Evolutionary conservation across 495 filamentous ascomycete genomes (phyloP), one percentile per base, ranked within the genome.

Genomic region (Annulohypoxylon maeteangense): DNA sequence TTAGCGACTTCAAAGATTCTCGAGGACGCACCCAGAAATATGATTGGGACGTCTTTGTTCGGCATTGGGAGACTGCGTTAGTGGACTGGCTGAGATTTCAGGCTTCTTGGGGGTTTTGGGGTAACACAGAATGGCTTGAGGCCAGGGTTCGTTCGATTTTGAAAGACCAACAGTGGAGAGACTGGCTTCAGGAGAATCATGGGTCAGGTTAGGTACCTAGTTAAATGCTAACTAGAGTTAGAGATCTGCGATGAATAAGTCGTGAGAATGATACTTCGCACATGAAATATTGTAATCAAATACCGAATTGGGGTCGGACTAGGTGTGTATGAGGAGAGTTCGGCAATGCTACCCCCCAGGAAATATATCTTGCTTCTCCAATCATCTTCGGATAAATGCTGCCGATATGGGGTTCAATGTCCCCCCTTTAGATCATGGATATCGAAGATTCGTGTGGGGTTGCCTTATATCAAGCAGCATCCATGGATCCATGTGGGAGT

Each of bases 61-160:
- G 74, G 38, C 81, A 85, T 64, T 83, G 79, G 78, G 82, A 85
- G 63, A 80, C 76, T 29, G 83, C 82, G 3, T 60, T 84, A 16
- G 82, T 85, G 1, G 82, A 85, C 62, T 84, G 83, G 83, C 67
- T 82, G 42, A 55, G 83, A 40, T 86, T 85, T 50, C 78, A 84
- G 63, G 80, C 81, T 0, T 82, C 81, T 1, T 85, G 82, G 83
- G 82, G 83, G 1, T 80, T 79, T 62, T 85, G 83, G 83, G 83
- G 83, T 4, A 82, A 83, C 54, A 78, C 78, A 1, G 70, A 75
- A 27, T 84, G 81, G 82, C 77, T 83, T 29, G 79, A 78, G 47
- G 80, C 78, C 10, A 69, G 75, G 58, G 74, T 73, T 27, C 65
- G 76, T 40, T 74, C 40, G 23, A 78, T 79, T 56, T 25, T 74